A percentile compares a stretch with the other conserved stretches of the same genome.
phyloP scores from a whole-genome alignment of 116 monocot species.

The Iris pallida region DNA sequence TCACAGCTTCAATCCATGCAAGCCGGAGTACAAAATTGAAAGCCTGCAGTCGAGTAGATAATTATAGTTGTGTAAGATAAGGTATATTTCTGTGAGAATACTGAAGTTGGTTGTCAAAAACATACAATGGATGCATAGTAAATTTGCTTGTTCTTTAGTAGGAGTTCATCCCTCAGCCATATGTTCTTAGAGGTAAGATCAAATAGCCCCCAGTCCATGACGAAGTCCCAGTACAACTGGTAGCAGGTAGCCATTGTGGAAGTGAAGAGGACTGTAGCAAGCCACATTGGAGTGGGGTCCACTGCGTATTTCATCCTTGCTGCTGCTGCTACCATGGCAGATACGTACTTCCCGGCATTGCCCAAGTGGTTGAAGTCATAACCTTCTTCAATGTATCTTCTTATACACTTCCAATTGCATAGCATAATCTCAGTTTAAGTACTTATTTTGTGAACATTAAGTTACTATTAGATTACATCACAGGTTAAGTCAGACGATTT shows the following conservation, averaged over 20 bases:
- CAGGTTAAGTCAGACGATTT: too few relatives aligned
- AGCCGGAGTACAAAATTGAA: constrained; percentile 78
- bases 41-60: constrained; percentile 23
- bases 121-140: constrained; percentile 88
- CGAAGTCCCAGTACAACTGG: constrained; percentile 97
- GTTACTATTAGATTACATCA: too few relatives aligned
- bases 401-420: constrained; percentile 46
- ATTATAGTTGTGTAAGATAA: not conserved
- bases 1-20: constrained; percentile 82
- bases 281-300: constrained; percentile 55
- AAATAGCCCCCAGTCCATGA: constrained; percentile 93
- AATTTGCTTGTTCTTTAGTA: constrained; percentile 63
- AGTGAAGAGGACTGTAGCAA: constrained; percentile 43
- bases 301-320: constrained; percentile 65
- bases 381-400: constrained; percentile 88
- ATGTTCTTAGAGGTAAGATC: constrained; percentile 41
- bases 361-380: constrained; percentile 83
- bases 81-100: not conserved
- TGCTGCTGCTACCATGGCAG: constrained; percentile 85
- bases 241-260: constrained; percentile 72
- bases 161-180: constrained; percentile 77
- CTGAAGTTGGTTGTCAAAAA: not conserved
- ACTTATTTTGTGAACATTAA: too few relatives aligned
- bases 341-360: constrained; percentile 87
- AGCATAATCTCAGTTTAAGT: too few relatives aligned